Base-by-base conservation (phyloP, 163 green algal species). In the Chlorella variabilis region DNA sequence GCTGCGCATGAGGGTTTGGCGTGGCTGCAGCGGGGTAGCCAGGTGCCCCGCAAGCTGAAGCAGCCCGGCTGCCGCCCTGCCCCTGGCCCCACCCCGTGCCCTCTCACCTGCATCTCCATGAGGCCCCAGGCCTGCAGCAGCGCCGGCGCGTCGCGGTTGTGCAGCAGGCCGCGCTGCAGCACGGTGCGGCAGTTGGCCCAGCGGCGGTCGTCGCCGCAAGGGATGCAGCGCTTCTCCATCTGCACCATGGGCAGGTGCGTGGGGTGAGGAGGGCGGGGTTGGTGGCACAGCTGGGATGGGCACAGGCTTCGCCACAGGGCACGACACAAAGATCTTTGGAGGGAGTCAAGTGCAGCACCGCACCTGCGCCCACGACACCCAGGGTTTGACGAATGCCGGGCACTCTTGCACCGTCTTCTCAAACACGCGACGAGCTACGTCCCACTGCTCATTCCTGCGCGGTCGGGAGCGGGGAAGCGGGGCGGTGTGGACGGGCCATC, bases 61-160 rank as follows among this genome's bases (percentile, higher is more conserved):
- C 11, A 11, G 45, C 45, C 11, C 45, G 45, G 11, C 11, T 54
- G 45, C 45, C 15, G 15, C 11, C 11, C 45, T 54, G 45, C 15
- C 11, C 45, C 63, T 38, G 23, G 2, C 20, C n/a, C n/a, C n/a
- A n/a, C n/a, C n/a, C n/a, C n/a, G n/a, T n/a, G n/a, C n/a, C n/a
- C n/a, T n/a, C n/a, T 5, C 54, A 80, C 73, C 73, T 80, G 71
- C 71, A 79, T 90, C 80, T 96, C 92, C 87, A 96, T 90, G 2
- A 96, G 77, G 1, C 92, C 92, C 87, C 90, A 96, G 1, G 92
- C 91, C 86, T 96, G 86, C 65, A 87, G 86, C 17, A 95, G 78
- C 61, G 80, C 86, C 21, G 87, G 82, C 25, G 73, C 87, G 17
- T 65, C 65, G 1, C 88, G 90, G 85, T 96, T 96, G 29, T 87